Base-by-base conservation (phyloP, 2,329 filamentous ascomycete species). In the Phaeosphaeriaceae sp. region DNA sequence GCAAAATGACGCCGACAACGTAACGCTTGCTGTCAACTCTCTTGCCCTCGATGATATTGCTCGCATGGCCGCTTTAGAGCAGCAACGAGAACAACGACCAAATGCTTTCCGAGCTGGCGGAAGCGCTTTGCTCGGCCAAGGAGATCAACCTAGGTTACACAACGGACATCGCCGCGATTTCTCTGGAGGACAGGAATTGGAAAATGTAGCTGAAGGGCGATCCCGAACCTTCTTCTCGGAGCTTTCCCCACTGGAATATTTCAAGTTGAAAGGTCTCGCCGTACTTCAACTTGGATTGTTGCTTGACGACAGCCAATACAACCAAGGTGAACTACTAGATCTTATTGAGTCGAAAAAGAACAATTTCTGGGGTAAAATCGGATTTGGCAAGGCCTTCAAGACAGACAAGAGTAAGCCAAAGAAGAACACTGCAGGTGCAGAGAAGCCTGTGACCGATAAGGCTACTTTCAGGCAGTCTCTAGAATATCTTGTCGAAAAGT, bases 361-460 rank as follows among this genome's bases (percentile, higher is more conserved):
- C 18, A 97, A 90, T 0, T 96, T 99, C 75, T 99, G 94, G 94
- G 94, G 93, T 73, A 97, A 97, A 64, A 92, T 99, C 56, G 93
- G 92, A 58, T 92, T 99, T 57, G 93, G 92, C 55, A 96, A 97
- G 70, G 93, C 92, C 1, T 96, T 97, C 69, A 94, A 93, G 73
- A 91, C 90, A 60, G 89, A 94, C 63, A 88, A 86, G 61, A 83
- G 79, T 61, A 91, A 92, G 72, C 83, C 76, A 26, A 83, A 84
- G 60, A 96, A 96, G 79, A 96, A 95, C 77, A 96, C 54, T 17
- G 34, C 60, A 6, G 59, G 51, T 4, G 60, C 63, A 18, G 69
- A 73, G 41, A 72, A 72, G 46, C 70, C 70, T 12, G 63, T 67
- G 11, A 70, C 66, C 2, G 70, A 73, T 23, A 96, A 95, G 79